A percentile compares a stretch with the other conserved stretches of the same genome.
phyloP scores from a whole-genome alignment of 2,329 filamentous ascomycete genomes.

The Nothopassalora personata region DNA sequence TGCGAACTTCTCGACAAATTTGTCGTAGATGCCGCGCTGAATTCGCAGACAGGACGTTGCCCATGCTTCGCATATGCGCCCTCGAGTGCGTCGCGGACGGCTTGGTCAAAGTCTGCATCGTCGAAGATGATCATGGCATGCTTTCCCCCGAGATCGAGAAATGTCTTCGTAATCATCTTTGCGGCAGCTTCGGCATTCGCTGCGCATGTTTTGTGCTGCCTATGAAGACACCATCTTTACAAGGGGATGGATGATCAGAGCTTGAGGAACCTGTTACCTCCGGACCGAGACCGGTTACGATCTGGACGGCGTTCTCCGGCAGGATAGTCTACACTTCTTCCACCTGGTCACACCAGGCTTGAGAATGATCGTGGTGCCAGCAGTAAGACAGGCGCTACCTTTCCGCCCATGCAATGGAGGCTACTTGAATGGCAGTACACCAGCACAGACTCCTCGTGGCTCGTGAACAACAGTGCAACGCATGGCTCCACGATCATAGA shows the following conservation, averaged over 20 bases:
- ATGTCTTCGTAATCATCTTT: constrained; percentile 53
- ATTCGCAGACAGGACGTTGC: constrained; percentile 53
- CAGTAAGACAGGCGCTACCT: constrained; percentile 38
- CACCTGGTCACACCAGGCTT: constrained; percentile 22
- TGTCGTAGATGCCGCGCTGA: constrained; percentile 51
- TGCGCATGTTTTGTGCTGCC: constrained; percentile 62
- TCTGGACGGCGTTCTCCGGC: constrained; percentile 11
- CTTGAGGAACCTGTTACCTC: constrained; percentile 14
- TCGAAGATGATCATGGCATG: constrained; percentile 51
- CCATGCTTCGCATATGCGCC: constrained; percentile 53
- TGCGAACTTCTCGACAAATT: constrained; percentile 55
- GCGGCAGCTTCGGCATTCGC: constrained; percentile 46
- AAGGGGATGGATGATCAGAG: constrained; percentile 28
- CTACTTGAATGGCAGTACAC: constrained; percentile 22
- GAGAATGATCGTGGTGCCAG: constrained; percentile 29
- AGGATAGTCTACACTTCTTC: constrained; percentile 19
- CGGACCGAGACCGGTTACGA: constrained; percentile 12
- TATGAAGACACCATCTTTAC: constrained; percentile 75
- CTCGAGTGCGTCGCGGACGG: constrained; percentile 59
- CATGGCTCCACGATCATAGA: constrained; percentile 14
- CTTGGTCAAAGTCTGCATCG: constrained; percentile 52
- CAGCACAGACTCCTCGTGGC: constrained; percentile 16
- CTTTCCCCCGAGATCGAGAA: constrained; percentile 53
- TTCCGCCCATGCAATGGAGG: constrained; percentile 33
- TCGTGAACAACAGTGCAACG: constrained; percentile 9